Conservation (phyloP, 164 flowering plant species). For the Akebia trifoliata region DNA sequence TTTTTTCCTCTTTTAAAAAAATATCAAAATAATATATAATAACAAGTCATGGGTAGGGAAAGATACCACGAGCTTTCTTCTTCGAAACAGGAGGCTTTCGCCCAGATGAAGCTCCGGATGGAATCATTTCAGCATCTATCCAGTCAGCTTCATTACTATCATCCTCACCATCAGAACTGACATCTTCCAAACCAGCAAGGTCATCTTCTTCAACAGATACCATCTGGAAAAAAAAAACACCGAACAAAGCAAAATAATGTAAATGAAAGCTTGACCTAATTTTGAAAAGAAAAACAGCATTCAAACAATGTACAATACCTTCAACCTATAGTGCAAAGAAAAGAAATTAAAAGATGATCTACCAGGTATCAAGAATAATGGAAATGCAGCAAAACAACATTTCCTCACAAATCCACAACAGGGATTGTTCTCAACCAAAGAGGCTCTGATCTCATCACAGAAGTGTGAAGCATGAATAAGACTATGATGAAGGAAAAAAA, state of each 20-base stretch:
- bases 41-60: not conserved
- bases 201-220: conserved; percentile 96
- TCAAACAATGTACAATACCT: too few species aligned
- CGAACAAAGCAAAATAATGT: not conserved
- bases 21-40: not conserved
- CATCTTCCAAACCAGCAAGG: conserved; percentile 93
- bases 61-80: conserved; percentile 68
- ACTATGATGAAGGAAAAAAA: too few species aligned
- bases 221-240: conserved; percentile 46
- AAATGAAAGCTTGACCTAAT: not conserved
- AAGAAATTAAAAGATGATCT: too few species aligned
- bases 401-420: not conserved
- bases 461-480: too few species aligned
- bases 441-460: too few species aligned
- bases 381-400: not conserved
- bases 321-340: too few species aligned
- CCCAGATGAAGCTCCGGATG: conserved; percentile 40
- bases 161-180: conserved; percentile 85
- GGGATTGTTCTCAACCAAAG: not conserved
- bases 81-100: conserved; percentile 39
- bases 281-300: not conserved
- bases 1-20: too few species aligned
- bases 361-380: too few species aligned
- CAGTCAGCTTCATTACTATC: conserved; percentile 84
- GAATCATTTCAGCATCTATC: conserved; percentile 52